These are phyloP conservation scores for Lavandula angustifolia DNA, from an alignment of 257 asterid genomes.

Conservation along the genomic window DNA sequence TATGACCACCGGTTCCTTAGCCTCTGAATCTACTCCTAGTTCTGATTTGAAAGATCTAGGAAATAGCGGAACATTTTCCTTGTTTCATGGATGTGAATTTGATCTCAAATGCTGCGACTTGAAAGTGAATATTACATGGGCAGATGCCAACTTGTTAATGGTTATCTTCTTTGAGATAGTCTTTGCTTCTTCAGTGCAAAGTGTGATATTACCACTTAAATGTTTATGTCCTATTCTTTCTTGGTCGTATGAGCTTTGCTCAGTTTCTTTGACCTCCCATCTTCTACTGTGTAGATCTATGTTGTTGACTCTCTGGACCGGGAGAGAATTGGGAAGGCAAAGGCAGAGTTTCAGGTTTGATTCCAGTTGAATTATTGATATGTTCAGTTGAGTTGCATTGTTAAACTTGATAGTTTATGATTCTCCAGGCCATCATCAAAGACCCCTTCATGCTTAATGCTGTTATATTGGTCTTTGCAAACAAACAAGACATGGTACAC, in stretches of 20 bases:
- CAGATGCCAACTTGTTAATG: no score
- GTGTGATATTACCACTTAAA: slow-evolving; percentile 9
- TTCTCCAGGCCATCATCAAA: slow-evolving; percentile 72
- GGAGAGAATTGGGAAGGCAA: slow-evolving; percentile 83
- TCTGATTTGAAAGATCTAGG: no score
- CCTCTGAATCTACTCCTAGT: no score
- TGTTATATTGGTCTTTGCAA: slow-evolving; percentile 92
- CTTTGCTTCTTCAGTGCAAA: slow-evolving; percentile 24
- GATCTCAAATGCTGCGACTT: no score
- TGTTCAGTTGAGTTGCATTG: slow-evolving; percentile 27
- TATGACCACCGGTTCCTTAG: no score
- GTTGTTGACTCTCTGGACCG: slow-evolving; percentile 96
- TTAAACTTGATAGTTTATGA: slow-evolving; percentile 33
- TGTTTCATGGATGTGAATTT: no score
- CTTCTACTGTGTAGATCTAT: slow-evolving; percentile 61
- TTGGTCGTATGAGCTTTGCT: slow-evolving; percentile 5
- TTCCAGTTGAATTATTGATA: slow-evolving; percentile 29
- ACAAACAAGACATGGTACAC: slow-evolving; percentile 95
- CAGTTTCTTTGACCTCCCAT: slow-evolving; percentile 12
- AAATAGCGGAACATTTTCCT: no score
- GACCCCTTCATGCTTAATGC: slow-evolving; percentile 97
- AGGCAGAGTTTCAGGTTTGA: slow-evolving; percentile 85
- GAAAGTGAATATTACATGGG: no score
- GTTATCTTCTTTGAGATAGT: slow-evolving; percentile 15
- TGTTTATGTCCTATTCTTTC: not conserved